phyloP scores from a whole-genome alignment of 1,139 yeast species.

The Scheffersomyces segobiensis region DNA sequence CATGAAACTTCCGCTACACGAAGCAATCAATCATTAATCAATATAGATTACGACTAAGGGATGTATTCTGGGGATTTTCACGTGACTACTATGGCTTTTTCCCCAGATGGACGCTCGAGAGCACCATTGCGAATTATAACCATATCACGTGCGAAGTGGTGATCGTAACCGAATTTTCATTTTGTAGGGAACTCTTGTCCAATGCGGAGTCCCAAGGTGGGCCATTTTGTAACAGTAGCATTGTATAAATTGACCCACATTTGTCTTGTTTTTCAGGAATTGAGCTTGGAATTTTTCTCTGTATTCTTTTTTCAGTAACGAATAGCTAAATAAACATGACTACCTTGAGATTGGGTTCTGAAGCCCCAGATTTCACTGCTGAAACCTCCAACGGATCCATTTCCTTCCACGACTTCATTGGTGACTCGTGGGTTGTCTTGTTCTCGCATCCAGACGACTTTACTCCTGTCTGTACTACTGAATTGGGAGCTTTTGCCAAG shows the following conservation, averaged over 20 bases:
- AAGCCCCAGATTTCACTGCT: conserved; percentile 83
- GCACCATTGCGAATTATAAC: not conserved
- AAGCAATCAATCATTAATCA: not conserved
- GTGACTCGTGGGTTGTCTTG: conserved; percentile 78
- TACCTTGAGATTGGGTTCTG: conserved; percentile 44
- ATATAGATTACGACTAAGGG: not conserved
- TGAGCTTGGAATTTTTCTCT: not conserved
- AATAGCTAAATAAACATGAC: conserved; percentile 1
- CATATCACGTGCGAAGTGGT: conserved; percentile 11
- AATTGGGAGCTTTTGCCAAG: conserved; percentile 83
- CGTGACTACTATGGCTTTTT: not conserved
- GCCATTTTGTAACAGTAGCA: not conserved
- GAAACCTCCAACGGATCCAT: conserved; percentile 76
- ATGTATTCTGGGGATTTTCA: not conserved
- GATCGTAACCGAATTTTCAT: conserved; percentile 1
- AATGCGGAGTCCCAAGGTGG: not conserved
- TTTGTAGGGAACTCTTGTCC: not conserved
- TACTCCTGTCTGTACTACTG: conserved; percentile 91
- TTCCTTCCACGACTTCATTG: conserved; percentile 79
- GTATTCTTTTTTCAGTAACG: not conserved
- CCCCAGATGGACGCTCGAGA: not conserved
- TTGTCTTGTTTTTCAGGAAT: not conserved
- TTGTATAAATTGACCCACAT: not conserved
- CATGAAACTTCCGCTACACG: not conserved
- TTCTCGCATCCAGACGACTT: conserved; percentile 88